Base-by-base conservation (phyloP, 306 rosid species). In the Biancaea sappan region DNA sequence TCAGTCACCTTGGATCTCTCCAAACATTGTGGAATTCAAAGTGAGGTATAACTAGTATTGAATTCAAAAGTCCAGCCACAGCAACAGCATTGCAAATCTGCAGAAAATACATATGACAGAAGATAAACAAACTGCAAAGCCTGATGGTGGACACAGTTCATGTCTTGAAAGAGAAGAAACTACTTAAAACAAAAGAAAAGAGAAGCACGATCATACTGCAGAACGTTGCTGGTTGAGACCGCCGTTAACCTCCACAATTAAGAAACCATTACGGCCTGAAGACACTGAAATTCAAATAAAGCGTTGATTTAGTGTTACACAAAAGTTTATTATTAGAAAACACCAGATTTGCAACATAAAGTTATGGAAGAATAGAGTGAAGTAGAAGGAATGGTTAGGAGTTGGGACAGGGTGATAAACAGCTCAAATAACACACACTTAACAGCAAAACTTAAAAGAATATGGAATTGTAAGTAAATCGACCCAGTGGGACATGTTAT, bases 151-250 rank as follows among this genome's bases (percentile, higher is more conserved):
- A 75, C 73, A 0, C 24, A 71, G 37, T 6, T 66, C 29, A 50
- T 65, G 63, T 34, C 18, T 56, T 15, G 4, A 53, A 35, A 7
- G 8, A 67, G 63, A 71, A 38, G 18, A 58, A 57, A 19, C 35
- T 28, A 18, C 66, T 6, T 21, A 62, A 72, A 53, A n/a, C 41
- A 21, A 69, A 14, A 70, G 50, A 28, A 25, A 43, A 5, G 15
- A n/a, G 31, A 60, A 28, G 38, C 10, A 72, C 63, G 44, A 52
- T 54, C 86, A 41, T 84, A 94, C 99, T 44, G 98, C 96, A 51
- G 97, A 92, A 57, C 96, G 91, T 67, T 94, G 99, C 82, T 94
- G 99, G 85, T 94, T 94, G 73, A 94, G 99, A 68, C 98, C 99
- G 16, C 97, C 99, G 84, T 92, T 94, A 51, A 90, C 99, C 89